Evolutionary conservation across 768 basidiomycete genomes (phyloP), one percentile per base, ranked within the genome.

Genomic region (Hemileccinum rubropunctum): DNA sequence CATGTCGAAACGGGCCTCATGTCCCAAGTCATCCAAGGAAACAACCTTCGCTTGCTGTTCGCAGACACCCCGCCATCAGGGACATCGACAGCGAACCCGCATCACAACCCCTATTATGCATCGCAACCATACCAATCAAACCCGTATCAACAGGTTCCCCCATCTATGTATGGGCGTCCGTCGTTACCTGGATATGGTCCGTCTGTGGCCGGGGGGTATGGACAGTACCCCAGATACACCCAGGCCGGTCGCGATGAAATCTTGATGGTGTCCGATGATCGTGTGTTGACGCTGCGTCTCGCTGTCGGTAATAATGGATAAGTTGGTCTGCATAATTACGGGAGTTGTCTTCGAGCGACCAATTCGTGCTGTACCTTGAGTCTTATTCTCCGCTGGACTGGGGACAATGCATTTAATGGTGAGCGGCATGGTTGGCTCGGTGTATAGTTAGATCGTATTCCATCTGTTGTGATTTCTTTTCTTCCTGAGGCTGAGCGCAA

Each of bases 11-110:
- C 88, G 2, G 94, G 97, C 11, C 72, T 82, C 33, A 80, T 98
- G 67, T 85, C 90, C 21, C 97, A 99, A 73, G 90, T 99, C 59
- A 97, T 98, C 45, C 91, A 94, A 64, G 91, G 94, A 52, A 86
- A 86, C 59, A 92, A 94, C 65, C 76, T 98, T 32, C 85, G 91
- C 12, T 78, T 93, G 45, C 74, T 99, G 38, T 98, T 98, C 63
- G 89, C 95, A 42, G 97, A 98, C 68, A 89, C 90, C 3, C 94
- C 93, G 1, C 86, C 93, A 1, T 91, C 93, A 0, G 78, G 86
- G 17, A 83, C 83, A n/a, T 84, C 86, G 58, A 70, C 80, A 2
- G 72, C 77, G 30, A 74, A 64, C 40, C 40, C 43, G 42, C 70
- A 68, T 44, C 71, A 66, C 48, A 74, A 67, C 44, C 60, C 67